Conservation (phyloP, 805 yeast species). For the Pichia nakasei region DNA sequence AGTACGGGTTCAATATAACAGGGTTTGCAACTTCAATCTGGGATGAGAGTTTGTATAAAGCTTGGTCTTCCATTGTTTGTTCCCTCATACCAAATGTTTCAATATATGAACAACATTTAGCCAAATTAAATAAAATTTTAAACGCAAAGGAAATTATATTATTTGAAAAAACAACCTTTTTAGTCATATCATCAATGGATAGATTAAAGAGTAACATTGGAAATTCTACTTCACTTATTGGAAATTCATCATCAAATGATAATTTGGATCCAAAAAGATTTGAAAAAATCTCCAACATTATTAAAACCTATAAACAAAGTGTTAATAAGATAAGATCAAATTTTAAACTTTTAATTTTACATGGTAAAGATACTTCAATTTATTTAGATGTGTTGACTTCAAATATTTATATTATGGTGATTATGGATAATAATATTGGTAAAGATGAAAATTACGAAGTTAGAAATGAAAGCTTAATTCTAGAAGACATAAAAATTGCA, state of each 20-base stretch:
- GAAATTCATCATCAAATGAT: slow-evolving; percentile 1
- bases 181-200: slow-evolving; percentile 62
- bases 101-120: slow-evolving; percentile 64
- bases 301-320: slow-evolving; percentile 90
- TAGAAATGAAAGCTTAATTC: slow-evolving; percentile 26
- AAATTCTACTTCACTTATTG: background rate
- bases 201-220: slow-evolving; percentile 6
- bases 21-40: slow-evolving; percentile 96
- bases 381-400: slow-evolving; percentile 28
- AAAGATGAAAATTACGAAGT: slow-evolving; percentile 15
- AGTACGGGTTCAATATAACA: slow-evolving; percentile 51
- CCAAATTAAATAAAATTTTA: slow-evolving; percentile 61
- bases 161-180: slow-evolving; percentile 88
- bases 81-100: slow-evolving; percentile 89
- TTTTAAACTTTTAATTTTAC: slow-evolving; percentile 65
- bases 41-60: slow-evolving; percentile 93
- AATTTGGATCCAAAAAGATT: slow-evolving; percentile 81
- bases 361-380: slow-evolving; percentile 36
- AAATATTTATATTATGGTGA: slow-evolving; percentile 31
- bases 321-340: slow-evolving; percentile 81
- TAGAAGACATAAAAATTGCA: slow-evolving; percentile 29
- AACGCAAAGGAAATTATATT: slow-evolving; percentile 85
- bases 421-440: slow-evolving; percentile 21
- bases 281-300: slow-evolving; percentile 87
- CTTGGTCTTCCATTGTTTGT: slow-evolving; percentile 96